Evolutionary conservation across 306 rosid genomes (phyloP), one percentile per base, ranked within the genome.

Genomic region (Luffa aegyptiaca): DNA sequence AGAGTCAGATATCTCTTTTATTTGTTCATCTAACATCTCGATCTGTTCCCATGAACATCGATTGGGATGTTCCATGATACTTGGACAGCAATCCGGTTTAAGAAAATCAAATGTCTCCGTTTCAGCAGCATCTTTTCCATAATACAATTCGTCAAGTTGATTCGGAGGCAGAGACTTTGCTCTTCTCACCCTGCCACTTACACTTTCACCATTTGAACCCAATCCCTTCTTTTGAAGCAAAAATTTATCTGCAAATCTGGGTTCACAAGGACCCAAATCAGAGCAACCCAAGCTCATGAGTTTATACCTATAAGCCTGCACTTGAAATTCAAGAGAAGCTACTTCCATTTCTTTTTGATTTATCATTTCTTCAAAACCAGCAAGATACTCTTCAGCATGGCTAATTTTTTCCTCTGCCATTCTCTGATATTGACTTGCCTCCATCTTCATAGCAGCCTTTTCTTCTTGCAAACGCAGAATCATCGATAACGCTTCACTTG

Each of bases 381-480:
- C 92, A 18, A 96, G 92, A 71, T 92, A 84, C 35, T 87, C 89
- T 89, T 93, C 94, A n/a, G 90, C 90, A 75, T 93, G 95, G 64
- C 79, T 89, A 14, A 95, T 91, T 86, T 96, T 91, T 71, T 93
- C 99, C 90, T 96, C 99, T 2, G 97, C 88, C 90, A 93, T 75
- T 88, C 96, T 96, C 88, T 89, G 93, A 79, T 91, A 96, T 31
- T 96, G 99, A 79, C 81, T 91, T 6, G 98, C 92, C 81, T 93
- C 99, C 99, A 93, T 90, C 88, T 91, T 90, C 86, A 90, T 86
- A 4, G 96, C 97, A 7, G 99, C 97, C 53, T 96, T 96, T 68
- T 96, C 99, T 10, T 91, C 99, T 87, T 96, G 99, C 87, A 96
- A 66, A 21, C 98, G 94, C 77, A 93, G 80, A 62, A 96, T 96